phyloP scores from a whole-genome alignment of 1,139 yeast species.

The Suhomyces bribrorum region DNA sequence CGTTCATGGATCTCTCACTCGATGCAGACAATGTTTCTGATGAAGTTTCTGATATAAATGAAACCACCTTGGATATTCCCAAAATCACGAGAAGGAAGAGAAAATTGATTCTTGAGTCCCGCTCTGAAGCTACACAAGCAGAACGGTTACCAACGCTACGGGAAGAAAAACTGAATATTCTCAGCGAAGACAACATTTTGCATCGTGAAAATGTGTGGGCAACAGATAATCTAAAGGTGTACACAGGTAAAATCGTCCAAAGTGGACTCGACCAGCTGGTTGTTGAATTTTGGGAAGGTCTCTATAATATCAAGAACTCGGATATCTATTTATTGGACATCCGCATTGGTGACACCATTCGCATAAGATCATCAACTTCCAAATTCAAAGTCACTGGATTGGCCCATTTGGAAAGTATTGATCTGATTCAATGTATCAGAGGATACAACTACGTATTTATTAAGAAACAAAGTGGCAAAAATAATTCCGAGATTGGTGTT shows the following conservation, averaged over 20 bases:
- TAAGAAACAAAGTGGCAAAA: slow-evolving; percentile 24
- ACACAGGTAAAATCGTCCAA: slow-evolving; percentile 30
- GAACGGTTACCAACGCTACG: slow-evolving; percentile 16
- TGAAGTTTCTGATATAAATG: slow-evolving; percentile 6
- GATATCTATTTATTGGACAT: slow-evolving; percentile 38
- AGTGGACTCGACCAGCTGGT: slow-evolving; percentile 28
- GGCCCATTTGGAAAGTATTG: slow-evolving; percentile 15
- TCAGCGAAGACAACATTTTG: slow-evolving; percentile 22
- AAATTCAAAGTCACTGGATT: slow-evolving; percentile 50
- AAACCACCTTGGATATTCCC: slow-evolving; percentile 4
- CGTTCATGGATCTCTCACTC: slow-evolving; percentile 5
- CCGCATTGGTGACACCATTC: slow-evolving; percentile 36
- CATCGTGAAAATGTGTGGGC: slow-evolving; percentile 39
- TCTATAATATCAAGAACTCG: slow-evolving; percentile 26
- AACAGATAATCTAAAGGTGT: slow-evolving; percentile 36
- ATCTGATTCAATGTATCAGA: slow-evolving; percentile 50
- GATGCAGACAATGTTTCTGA: not conserved
- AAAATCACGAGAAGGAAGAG: slow-evolving; percentile 8
- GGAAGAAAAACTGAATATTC: slow-evolving; percentile 21
- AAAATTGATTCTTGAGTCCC: slow-evolving; percentile 13
- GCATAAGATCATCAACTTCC: slow-evolving; percentile 19
- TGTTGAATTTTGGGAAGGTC: slow-evolving; percentile 38
- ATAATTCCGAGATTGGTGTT: slow-evolving; percentile 15
- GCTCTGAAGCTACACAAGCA: slow-evolving; percentile 1
- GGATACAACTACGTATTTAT: slow-evolving; percentile 56